Conservation (phyloP, 106 monocot species). For the Phalaenopsis equestris region DNA sequence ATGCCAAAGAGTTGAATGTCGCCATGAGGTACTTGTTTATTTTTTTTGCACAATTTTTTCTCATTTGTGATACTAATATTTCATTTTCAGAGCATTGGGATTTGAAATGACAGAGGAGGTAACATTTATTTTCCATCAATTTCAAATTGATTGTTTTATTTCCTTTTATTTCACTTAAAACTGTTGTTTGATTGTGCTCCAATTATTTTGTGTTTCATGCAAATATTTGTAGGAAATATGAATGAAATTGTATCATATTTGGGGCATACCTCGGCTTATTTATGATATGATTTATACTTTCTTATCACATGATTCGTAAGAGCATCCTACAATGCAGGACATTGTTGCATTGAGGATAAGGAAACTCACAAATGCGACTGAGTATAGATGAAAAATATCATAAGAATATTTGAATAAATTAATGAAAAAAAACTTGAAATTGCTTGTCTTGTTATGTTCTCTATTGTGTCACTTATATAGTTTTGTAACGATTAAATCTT, state of each 20-base stretch:
- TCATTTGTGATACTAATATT: not conserved
- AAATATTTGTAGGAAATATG: not conserved
- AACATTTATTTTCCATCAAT: slow-evolving; percentile 1
- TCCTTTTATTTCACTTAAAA: not conserved
- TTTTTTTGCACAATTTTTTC: not conserved
- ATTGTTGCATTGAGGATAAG: not conserved
- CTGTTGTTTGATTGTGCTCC: not conserved
- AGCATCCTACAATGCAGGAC: not conserved
- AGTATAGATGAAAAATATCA: not conserved
- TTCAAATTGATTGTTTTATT: slow-evolving; percentile 2
- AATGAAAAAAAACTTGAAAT: not conserved
- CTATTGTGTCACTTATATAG: too few species aligned
- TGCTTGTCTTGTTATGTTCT: not conserved
- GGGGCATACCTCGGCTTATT: not conserved
- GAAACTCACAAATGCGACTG: not conserved
- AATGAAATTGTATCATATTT: not conserved
- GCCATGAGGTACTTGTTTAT: slow-evolving; percentile 77
- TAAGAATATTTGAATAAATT: not conserved
- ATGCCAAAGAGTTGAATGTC: slow-evolving; percentile 87
- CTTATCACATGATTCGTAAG: not conserved
- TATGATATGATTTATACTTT: not conserved
- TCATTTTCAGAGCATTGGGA: slow-evolving; percentile 77
- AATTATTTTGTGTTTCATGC: not conserved
- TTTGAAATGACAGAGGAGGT: slow-evolving; percentile 95
- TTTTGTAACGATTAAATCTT: not conserved